Base-by-base conservation (phyloP, 768 basidiomycete genomes). In the Cystobasidium onofrii region DNA sequence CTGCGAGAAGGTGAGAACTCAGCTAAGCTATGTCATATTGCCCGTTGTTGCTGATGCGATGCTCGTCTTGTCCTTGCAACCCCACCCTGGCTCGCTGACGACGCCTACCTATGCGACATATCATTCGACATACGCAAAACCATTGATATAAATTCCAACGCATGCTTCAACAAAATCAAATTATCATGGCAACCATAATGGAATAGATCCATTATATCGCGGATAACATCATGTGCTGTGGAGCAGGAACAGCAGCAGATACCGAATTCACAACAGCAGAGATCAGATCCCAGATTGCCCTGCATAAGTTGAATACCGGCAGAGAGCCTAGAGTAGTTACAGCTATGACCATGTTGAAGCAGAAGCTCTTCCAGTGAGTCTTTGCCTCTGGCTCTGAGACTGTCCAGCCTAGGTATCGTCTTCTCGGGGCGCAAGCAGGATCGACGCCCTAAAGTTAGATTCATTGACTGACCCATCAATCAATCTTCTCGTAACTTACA, bases 341-440 rank as follows among this genome's bases (percentile, higher is more conserved):
- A 0, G 96, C 95, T 4, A 97, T 99, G 95, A 97, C 95, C 2
- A 90, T 97, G 92, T 84, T 97, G 76, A 97, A 98, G 82, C 94
- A 95, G 81, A 90, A 89, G 85, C 88, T 98, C 44, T 96, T 89
- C 84, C 84, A 85, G 91, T 92, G n/a, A 50, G 85, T 79, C 13
- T 27, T 23, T 34, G 23, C 9, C 64, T 23, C 18, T 17, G 27
- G 4, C 41, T 1, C 2, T 64, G n/a, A 39, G 39, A 15, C 39
- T 39, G 39, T 39, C 6, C 15, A n/a, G 39, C 39, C 6, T 39
- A 39, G 15, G 20, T 41, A 7, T 15, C 61, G 18, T 50, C 44
- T 1, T 18, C 10, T 7, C 41, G 7, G 41, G 41, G 9, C 18
- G 50, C 20, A 12, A 10, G 66, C 36, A 55, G 34, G 15, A 6